These are phyloP conservation scores for Tuber calosporum DNA, from an alignment of 495 filamentous ascomycete species.

Conservation along the genomic window DNA sequence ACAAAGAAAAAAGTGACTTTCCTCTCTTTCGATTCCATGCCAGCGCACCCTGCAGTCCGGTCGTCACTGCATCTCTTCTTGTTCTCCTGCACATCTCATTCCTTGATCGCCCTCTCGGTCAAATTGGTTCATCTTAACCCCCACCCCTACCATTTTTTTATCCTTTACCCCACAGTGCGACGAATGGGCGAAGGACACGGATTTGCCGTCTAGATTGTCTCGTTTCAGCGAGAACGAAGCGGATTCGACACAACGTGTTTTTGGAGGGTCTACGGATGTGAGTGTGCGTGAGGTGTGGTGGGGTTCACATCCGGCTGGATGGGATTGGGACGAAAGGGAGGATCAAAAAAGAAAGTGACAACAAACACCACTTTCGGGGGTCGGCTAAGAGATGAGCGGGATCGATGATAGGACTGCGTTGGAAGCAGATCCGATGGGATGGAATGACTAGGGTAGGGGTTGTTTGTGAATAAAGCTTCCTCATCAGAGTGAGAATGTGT, in stretches of 20 bases:
- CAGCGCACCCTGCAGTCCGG: constrained; percentile 40
- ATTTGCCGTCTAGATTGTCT: constrained; percentile 39
- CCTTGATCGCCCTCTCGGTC: constrained; percentile 38
- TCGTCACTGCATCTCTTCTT: constrained; percentile 40
- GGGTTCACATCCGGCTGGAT: constrained; percentile 40
- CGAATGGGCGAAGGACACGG: constrained; percentile 38
- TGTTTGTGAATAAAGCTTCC: constrained; percentile 4
- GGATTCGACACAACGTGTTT: constrained; percentile 39
- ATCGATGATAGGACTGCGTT: constrained; percentile 41
- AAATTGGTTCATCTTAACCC: constrained; percentile 40
- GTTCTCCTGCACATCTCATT: constrained; percentile 38
- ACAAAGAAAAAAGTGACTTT: constrained; percentile 10
- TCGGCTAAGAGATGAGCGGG: constrained; percentile 40
- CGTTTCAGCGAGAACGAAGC: constrained; percentile 35
- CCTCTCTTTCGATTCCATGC: constrained; percentile 39
- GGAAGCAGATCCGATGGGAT: constrained; percentile 39
- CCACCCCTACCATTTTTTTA: constrained; percentile 31
- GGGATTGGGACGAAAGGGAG: constrained; percentile 37
- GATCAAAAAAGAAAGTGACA: constrained; percentile 39
- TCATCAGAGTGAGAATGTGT: background rate
- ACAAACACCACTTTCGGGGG: constrained; percentile 38
- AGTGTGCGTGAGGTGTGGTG: constrained; percentile 36
- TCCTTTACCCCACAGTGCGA: constrained; percentile 34
- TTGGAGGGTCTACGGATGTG: constrained; percentile 38
- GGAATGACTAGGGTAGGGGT: constrained; percentile 35